Conservation (phyloP, 768 basidiomycete species). For the Xerocomus brunneocitrinus region DNA sequence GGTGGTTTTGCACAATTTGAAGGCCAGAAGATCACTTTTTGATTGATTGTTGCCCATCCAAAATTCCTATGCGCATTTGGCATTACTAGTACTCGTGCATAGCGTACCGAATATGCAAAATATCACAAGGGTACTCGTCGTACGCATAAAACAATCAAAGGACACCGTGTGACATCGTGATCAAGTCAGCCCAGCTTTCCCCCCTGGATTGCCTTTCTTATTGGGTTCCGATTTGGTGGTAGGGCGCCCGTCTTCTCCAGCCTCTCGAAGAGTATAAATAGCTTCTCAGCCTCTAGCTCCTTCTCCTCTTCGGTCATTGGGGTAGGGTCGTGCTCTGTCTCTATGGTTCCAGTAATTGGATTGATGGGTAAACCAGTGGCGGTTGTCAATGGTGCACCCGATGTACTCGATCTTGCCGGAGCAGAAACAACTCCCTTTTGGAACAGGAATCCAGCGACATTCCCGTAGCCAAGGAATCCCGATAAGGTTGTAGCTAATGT, state of each 20-base stretch:
- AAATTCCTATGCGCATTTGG: too few relatives aligned
- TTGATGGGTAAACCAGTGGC: slow-evolving; percentile 52
- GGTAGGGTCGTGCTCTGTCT: slow-evolving; percentile 34
- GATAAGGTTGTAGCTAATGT: slow-evolving; percentile 60
- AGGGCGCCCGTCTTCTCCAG: slow-evolving; percentile 74
- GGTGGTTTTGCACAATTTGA: slow-evolving; percentile 50
- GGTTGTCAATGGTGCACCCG: slow-evolving; percentile 33
- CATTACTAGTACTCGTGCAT: neutral
- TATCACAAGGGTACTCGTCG: neutral
- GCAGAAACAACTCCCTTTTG: slow-evolving; percentile 78
- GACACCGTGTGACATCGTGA: neutral
- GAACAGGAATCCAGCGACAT: slow-evolving; percentile 92
- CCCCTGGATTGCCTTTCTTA: slow-evolving; percentile 59
- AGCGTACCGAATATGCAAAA: neutral
- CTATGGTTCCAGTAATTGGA: slow-evolving; percentile 80
- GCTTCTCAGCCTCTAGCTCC: slow-evolving; percentile 85
- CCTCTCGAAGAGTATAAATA: slow-evolving; percentile 89
- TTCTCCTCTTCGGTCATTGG: slow-evolving; percentile 96
- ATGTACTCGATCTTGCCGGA: slow-evolving; percentile 37
- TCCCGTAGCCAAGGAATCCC: slow-evolving; percentile 89
- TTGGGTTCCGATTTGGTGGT: slow-evolving; percentile 61
- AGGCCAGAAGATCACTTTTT: slow-evolving; percentile 51
- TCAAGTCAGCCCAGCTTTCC: slow-evolving; percentile 9
- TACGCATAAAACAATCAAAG: neutral
- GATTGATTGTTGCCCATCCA: slow-evolving; percentile 13